Conservation (phyloP, 202 grass and related monocot species). For the Setaria viridis region DNA sequence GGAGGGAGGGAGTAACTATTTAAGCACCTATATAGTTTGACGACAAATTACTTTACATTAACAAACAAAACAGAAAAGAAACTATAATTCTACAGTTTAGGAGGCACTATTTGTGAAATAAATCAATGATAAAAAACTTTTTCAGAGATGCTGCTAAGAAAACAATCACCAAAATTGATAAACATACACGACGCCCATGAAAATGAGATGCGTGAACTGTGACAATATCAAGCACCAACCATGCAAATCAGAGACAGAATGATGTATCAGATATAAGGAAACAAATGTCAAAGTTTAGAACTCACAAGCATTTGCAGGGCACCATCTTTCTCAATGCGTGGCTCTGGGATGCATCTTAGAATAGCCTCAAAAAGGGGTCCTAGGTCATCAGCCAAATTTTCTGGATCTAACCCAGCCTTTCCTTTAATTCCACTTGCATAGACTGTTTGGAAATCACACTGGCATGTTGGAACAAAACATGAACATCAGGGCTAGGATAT, state of each 20-base stretch:
- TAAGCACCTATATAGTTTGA: constrained; percentile 19
- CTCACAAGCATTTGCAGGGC: constrained; percentile 94
- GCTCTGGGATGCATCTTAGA: constrained; percentile 98
- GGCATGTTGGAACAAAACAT: constrained; percentile 42
- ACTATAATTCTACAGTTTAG: background rate
- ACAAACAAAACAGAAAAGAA: constrained; percentile 31
- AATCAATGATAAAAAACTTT: background rate
- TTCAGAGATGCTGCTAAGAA: constrained; percentile 3
- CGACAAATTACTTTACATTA: constrained; percentile 26
- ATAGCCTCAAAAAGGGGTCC: constrained; percentile 97
- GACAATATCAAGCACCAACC: constrained; percentile 29
- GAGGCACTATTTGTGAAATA: background rate
- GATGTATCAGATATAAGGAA: constrained; percentile 14
- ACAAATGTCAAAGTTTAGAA: constrained; percentile 39
- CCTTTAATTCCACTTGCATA: constrained; percentile 98
- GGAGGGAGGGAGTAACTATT: background rate
- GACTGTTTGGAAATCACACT: constrained; percentile 99
- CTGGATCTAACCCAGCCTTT: constrained; percentile 81
- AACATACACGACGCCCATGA: background rate
- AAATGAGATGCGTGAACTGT: constrained; percentile 4
- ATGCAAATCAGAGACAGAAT: constrained; percentile 37
- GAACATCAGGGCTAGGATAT: constrained; percentile 43
- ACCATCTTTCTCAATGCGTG: constrained; percentile 89
- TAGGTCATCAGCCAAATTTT: constrained; percentile 91
- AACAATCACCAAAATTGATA: background rate